Conservation (phyloP, 352 stramenopile species). For the Phytophthora tentaculata region DNA sequence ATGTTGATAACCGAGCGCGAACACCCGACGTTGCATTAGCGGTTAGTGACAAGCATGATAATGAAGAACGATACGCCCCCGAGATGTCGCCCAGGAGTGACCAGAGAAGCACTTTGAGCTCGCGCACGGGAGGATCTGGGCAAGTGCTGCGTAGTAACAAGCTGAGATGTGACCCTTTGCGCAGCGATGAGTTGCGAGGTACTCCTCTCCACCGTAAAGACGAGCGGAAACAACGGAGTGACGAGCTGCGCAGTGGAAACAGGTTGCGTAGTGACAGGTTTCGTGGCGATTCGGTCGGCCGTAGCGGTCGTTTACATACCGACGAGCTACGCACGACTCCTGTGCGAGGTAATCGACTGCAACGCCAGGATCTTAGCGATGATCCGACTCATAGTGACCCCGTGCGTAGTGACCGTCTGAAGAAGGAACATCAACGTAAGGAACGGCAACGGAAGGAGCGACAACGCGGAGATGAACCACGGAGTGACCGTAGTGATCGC, state of each 20-base stretch:
- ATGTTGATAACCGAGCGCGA: not conserved
- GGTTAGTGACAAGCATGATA: slow-evolving; percentile 37
- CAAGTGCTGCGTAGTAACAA: slow-evolving; percentile 32
- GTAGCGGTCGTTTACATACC: slow-evolving; percentile 19
- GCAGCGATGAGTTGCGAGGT: slow-evolving; percentile 17
- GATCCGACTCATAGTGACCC: slow-evolving; percentile 26
- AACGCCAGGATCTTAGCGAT: slow-evolving; percentile 27
- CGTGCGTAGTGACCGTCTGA: slow-evolving; percentile 17
- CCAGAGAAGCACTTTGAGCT: slow-evolving; percentile 25
- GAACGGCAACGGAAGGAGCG: slow-evolving; percentile 24
- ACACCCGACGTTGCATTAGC: slow-evolving; percentile 30
- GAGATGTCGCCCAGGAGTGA: slow-evolving; percentile 38
- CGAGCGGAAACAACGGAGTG: slow-evolving; percentile 13
- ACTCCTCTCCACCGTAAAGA: slow-evolving; percentile 20
- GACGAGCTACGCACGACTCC: slow-evolving; percentile 26
- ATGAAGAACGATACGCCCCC: slow-evolving; percentile 32
- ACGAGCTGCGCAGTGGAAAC: slow-evolving; percentile 15
- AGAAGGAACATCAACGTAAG: slow-evolving; percentile 21
- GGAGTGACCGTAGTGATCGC: slow-evolving; percentile 9
- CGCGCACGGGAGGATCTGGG: slow-evolving; percentile 22
- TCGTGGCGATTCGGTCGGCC: slow-evolving; percentile 15
- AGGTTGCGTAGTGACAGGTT: slow-evolving; percentile 26
- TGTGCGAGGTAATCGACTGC: slow-evolving; percentile 20
- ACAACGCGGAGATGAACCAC: slow-evolving; percentile 13
- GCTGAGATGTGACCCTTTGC: slow-evolving; percentile 22